Base-by-base conservation (phyloP, 192 early-diverging fungal genomes). In the Backusella tarrabulga region DNA sequence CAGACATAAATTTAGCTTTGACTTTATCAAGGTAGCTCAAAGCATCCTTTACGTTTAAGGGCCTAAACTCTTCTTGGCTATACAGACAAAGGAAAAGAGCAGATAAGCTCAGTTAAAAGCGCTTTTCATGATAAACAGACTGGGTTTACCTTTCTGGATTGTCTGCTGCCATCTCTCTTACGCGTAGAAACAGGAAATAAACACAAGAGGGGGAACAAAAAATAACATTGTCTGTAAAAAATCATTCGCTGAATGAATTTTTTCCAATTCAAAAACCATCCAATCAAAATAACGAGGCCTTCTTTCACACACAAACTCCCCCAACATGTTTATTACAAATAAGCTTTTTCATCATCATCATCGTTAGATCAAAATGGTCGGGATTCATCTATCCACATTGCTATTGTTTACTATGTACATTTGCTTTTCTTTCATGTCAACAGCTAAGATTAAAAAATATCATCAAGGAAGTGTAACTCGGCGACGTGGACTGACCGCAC, bases 21-120 rank as follows among this genome's bases (percentile, higher is more conserved):
- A 99, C 97, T 82, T 96, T 87, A 72, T 99, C 97, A 41, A 99
- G 87, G 84, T 99, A 99, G 36, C 92, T 90, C 34, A 99, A 85
- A 0, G 97, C 97, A 77, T 99, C 97, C 75, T 90, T 92, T 0
- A 98, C 97, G 73, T 96, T 94, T 38, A 96, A 83, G 34, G 89
- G 87, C 46, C 84, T 78, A 73, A 85, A 85, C 2, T 75, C 80
- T 46, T 67, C 41, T 40, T 60, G 56, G 26, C 56, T 63, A 26
- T 23, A 29, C 19, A 63, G 11, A 29, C 19, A 63, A 29, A 63
- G 56, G 29, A 63, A 29, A 12, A 14, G 26, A 63, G 8, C 12
- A 63, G 9, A 29, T 23, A 63, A 63, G 26, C 26, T 63, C n/a
- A 56, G 54, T 21, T 63, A 26, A 9, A 29, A 63, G 56, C 29